These are phyloP conservation scores for Venustampulla echinocandica DNA, from an alignment of 495 filamentous ascomycete genomes.

Conservation along the genomic window DNA sequence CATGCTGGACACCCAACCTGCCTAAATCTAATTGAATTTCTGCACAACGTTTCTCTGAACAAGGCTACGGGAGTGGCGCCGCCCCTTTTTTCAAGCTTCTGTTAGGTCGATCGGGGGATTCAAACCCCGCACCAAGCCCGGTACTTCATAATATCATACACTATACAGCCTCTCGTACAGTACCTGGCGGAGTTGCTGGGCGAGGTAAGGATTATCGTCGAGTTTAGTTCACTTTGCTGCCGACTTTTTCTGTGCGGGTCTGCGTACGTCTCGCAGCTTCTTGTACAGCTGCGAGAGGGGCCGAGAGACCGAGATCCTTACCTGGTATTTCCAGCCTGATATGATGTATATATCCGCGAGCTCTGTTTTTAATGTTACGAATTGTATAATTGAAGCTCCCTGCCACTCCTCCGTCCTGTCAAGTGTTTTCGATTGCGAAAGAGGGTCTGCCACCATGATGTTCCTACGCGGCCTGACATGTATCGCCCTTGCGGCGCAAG, in stretches of 20 bases:
- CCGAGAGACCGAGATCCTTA: no score
- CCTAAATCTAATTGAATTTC: background rate
- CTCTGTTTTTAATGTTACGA: background rate
- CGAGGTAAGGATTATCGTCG: background rate
- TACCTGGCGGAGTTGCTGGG: background rate
- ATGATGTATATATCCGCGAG: background rate
- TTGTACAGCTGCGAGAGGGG: background rate
- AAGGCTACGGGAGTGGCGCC: slow-evolving; percentile 3
- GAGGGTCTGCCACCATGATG: slow-evolving; percentile 17
- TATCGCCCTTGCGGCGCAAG: slow-evolving; percentile 12
- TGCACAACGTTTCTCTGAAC: slow-evolving; percentile 1
- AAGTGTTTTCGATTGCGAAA: no score
- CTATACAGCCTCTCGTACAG: background rate
- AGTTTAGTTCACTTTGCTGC: background rate
- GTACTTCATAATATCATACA: background rate
- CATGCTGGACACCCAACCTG: background rate
- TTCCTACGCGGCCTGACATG: slow-evolving; percentile 4
- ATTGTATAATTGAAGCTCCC: background rate
- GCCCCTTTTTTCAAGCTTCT: background rate
- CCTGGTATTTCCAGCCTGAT: background rate
- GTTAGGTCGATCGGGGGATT: background rate
- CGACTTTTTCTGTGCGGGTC: background rate
- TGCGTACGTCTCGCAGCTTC: background rate
- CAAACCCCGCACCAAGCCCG: slow-evolving; percentile 3
- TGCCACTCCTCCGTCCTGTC: background rate